Conservation (phyloP, 2,329 filamentous ascomycete species). For the Nemania sp. region DNA sequence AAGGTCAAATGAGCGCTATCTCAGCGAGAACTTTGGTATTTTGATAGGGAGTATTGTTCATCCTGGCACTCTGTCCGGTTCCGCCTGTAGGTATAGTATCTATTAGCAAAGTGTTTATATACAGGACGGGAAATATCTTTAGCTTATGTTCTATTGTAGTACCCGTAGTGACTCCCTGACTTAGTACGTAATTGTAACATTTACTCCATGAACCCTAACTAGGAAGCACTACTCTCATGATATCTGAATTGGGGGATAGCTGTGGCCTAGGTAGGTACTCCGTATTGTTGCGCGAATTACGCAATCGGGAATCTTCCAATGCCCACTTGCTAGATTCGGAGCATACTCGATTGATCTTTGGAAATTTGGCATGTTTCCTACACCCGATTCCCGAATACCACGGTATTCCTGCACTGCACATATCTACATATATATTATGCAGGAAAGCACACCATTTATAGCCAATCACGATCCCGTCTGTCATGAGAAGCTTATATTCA, state of each 20-base stretch:
- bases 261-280: no score
- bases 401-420: not conserved
- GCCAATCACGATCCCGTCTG: not conserved
- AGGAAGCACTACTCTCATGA: not conserved
- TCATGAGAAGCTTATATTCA: not conserved
- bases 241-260: not conserved
- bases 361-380: not conserved
- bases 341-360: not conserved
- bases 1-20: no score
- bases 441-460: not conserved
- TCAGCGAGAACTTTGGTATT: no score
- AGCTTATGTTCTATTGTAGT: no score
- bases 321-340: not conserved
- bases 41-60: no score
- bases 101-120: no score
- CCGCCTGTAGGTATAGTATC: no score
- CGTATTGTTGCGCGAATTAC: not conserved
- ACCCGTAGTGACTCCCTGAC: no score
- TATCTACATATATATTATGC: not conserved
- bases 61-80: no score
- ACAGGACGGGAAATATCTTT: no score
- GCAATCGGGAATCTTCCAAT: not conserved
- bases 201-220: no score
- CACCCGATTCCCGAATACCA: slow-evolving; percentile 9
- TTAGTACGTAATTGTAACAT: no score